phyloP scores from a whole-genome alignment of 1,284 basidiomycete species.

The Pisolithus thermaeus region DNA sequence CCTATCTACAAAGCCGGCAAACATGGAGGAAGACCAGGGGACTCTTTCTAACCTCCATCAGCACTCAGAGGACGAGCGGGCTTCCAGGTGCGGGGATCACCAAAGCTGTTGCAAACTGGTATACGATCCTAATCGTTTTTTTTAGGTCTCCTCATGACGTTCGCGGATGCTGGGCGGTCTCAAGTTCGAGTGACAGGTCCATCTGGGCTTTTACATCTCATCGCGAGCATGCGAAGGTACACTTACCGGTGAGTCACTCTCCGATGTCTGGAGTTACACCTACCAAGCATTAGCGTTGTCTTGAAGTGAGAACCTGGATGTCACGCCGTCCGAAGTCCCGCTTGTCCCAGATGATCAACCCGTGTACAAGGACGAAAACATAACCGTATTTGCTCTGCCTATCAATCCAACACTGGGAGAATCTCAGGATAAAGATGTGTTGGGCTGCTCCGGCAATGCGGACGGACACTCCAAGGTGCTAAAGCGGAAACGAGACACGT shows the following conservation, averaged over 20 bases:
- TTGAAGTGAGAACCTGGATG: slow-evolving; percentile 42
- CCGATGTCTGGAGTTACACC: background rate
- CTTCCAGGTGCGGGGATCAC: slow-evolving; percentile 54
- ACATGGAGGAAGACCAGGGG: slow-evolving; percentile 62
- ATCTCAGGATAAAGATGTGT: background rate
- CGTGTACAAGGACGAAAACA: slow-evolving; percentile 57
- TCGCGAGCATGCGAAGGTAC: slow-evolving; percentile 68
- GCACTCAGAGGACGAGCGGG: slow-evolving; percentile 58
- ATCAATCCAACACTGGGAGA: slow-evolving; percentile 30
- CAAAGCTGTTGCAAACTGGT: background rate
- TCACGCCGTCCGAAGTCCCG: slow-evolving; percentile 45
- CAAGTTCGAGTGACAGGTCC: slow-evolving; percentile 68
- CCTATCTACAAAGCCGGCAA: slow-evolving; percentile 62
- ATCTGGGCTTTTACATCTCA: slow-evolving; percentile 58
- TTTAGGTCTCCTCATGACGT: slow-evolving; percentile 75
- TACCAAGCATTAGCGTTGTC: background rate
- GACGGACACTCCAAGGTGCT: slow-evolving; percentile 8
- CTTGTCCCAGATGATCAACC: slow-evolving; percentile 27
- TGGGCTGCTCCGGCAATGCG: background rate
- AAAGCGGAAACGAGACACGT: slow-evolving; percentile 44
- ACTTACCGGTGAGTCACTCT: slow-evolving; percentile 46
- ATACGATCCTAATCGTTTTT: background rate
- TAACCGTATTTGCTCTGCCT: slow-evolving; percentile 61
- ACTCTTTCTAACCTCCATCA: slow-evolving; percentile 69
- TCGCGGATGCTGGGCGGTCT: slow-evolving; percentile 65